Conservation (phyloP, 768 basidiomycete genomes). For the Trametes villosa region DNA sequence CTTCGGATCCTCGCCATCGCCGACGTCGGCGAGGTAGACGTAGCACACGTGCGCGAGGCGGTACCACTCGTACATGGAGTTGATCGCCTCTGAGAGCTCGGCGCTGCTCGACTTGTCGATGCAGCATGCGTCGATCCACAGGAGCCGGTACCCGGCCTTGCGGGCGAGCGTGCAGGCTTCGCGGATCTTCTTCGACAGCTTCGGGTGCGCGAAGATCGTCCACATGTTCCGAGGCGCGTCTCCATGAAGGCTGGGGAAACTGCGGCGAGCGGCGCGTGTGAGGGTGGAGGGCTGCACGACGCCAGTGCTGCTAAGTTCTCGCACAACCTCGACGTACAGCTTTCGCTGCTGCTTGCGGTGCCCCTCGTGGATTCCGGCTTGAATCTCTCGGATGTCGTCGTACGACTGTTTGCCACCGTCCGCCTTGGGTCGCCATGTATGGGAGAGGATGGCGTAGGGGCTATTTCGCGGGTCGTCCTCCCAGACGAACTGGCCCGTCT, state of each 20-base stretch:
- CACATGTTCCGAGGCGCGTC: background rate
- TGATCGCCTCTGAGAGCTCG: background rate
- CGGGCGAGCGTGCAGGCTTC: background rate
- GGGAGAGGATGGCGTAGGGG: background rate
- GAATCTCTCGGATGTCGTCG: background rate
- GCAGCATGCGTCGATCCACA: constrained; percentile 5
- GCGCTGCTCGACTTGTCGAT: constrained; percentile 1
- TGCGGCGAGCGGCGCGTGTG: too few relatives aligned
- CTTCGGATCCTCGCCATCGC: background rate
- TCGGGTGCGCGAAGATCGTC: background rate
- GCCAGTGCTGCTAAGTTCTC: too few relatives aligned
- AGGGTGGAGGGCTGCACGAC: too few relatives aligned
- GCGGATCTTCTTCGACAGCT: background rate
- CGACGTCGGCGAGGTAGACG: constrained; percentile 5
- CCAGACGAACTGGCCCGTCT: background rate
- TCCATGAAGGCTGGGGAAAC: too few relatives aligned
- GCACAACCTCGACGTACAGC: too few relatives aligned
- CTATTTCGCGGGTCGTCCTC: background rate
- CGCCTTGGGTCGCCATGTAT: background rate
- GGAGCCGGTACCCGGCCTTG: background rate
- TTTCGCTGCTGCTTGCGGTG: background rate
- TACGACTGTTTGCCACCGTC: constrained; percentile 3
- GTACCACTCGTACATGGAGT: constrained; percentile 8
- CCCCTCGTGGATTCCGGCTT: background rate
- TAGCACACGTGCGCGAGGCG: background rate